Evolutionary conservation across 2,329 filamentous ascomycete species (phyloP).

Genomic region (Trichoderma breve): DNA sequence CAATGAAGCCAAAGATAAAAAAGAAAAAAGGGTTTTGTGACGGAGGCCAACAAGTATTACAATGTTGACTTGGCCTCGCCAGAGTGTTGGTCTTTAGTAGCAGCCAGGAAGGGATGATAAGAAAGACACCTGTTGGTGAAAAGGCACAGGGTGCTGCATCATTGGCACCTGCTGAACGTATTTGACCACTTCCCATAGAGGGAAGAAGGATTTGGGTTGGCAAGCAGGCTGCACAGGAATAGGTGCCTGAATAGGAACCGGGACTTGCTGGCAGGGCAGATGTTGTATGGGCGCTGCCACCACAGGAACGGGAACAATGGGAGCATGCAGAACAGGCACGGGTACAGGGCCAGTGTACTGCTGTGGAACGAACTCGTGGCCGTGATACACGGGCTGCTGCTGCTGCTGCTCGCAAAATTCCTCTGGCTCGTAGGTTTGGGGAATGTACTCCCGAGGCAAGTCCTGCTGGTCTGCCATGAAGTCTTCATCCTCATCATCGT

Average conservation of each 20-base stretch:
- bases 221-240: constrained; percentile 39
- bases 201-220: constrained; percentile 48
- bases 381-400: constrained; percentile 37
- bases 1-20: background rate
- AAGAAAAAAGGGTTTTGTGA: background rate
- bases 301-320: constrained; percentile 23
- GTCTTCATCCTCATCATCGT: constrained; percentile 32
- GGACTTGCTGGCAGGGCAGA: constrained; percentile 34
- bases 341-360: constrained; percentile 44
- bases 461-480: constrained; percentile 46
- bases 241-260: constrained; percentile 34
- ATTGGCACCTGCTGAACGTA: constrained; percentile 50
- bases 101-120: constrained; percentile 53
- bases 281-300: constrained; percentile 25
- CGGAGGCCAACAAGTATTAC: background rate
- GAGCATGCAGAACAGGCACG: constrained; percentile 25
- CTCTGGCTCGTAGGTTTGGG: constrained; percentile 48
- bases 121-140: constrained; percentile 53
- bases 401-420: constrained; percentile 39
- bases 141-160: constrained; percentile 49
- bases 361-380: constrained; percentile 47
- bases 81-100: constrained; percentile 33
- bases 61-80: background rate
- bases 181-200: constrained; percentile 53
- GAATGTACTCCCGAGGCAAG: constrained; percentile 40